phyloP scores from a whole-genome alignment of 805 yeast species.

The Cyberlindnera lachancei region DNA sequence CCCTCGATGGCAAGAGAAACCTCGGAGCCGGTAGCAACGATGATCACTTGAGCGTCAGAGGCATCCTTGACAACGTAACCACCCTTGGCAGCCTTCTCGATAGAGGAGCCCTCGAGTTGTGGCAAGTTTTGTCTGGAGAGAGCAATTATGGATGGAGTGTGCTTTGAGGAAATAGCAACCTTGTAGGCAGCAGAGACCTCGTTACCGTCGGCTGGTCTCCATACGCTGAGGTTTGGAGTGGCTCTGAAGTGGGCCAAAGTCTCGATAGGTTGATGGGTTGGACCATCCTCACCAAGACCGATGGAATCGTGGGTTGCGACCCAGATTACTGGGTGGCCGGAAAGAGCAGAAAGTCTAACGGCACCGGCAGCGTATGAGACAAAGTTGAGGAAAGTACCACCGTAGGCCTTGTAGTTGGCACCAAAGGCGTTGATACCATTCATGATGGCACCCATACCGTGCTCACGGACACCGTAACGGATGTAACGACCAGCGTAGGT shows the following conservation, averaged over 20 bases:
- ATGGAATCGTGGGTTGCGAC: constrained; percentile 88
- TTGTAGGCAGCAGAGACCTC: constrained; percentile 80
- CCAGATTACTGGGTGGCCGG: constrained; percentile 79
- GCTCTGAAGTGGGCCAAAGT: constrained; percentile 84
- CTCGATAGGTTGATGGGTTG: constrained; percentile 90
- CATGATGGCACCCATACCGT: constrained; percentile 97
- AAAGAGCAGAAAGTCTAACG: constrained; percentile 74
- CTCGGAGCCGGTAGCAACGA: constrained; percentile 94
- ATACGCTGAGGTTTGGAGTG: constrained; percentile 69
- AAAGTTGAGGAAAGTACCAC: constrained; percentile 97
- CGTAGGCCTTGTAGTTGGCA: constrained; percentile 82
- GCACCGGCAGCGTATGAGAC: constrained; percentile 83
- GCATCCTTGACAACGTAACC: constrained; percentile 72
- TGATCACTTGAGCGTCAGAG: constrained; percentile 59
- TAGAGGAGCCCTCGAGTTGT: constrained; percentile 85
- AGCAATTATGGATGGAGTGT: constrained; percentile 70
- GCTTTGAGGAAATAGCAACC: constrained; percentile 50
- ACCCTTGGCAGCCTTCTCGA: constrained; percentile 92
- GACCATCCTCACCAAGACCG: constrained; percentile 91
- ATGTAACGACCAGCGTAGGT: constrained; percentile 87
- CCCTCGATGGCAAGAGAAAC: constrained; percentile 74
- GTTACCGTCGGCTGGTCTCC: constrained; percentile 94
- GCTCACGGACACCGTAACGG: constrained; percentile 98
- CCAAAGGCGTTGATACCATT: constrained; percentile 94
- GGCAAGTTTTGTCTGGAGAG: constrained; percentile 84